These are phyloP conservation scores for Fistulinella cinereoalba DNA, from an alignment of 1,284 basidiomycete genomes.

Conservation along the genomic window DNA sequence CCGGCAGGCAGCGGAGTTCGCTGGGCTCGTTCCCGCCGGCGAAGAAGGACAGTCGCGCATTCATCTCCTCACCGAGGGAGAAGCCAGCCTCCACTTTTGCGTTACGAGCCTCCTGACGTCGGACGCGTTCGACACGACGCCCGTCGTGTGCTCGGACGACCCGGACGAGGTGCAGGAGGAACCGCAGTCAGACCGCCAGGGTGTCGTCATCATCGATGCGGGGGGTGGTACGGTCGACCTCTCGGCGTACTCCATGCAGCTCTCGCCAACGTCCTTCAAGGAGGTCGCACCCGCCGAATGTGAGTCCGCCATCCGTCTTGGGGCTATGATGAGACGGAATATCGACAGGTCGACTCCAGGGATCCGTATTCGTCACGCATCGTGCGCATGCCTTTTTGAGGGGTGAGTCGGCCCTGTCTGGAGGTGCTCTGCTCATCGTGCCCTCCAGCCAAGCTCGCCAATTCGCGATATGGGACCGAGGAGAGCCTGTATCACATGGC, in stretches of 20 bases:
- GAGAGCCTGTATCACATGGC: slow-evolving; percentile 40
- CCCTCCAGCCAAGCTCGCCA: slow-evolving; percentile 32
- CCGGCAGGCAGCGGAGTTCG: slow-evolving; percentile 35
- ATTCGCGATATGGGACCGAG: slow-evolving; percentile 25
- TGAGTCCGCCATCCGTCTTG: slow-evolving; percentile 16
- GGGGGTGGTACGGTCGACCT: slow-evolving; percentile 56
- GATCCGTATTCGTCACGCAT: slow-evolving; percentile 40
- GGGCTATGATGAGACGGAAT: background rate
- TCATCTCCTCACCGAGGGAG: slow-evolving; percentile 48
- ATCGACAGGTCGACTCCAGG: slow-evolving; percentile 29
- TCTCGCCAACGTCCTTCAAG: slow-evolving; percentile 25
- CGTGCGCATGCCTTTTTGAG: slow-evolving; percentile 37
- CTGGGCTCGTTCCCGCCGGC: slow-evolving; percentile 26
- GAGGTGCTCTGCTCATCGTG: slow-evolving; percentile 10
- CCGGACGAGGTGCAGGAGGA: slow-evolving; percentile 6
- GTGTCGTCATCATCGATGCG: slow-evolving; percentile 52
- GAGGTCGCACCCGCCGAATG: slow-evolving; percentile 40
- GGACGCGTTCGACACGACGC: slow-evolving; percentile 28
- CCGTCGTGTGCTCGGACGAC: slow-evolving; percentile 14
- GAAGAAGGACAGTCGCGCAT: slow-evolving; percentile 33
- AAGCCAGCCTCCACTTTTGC: slow-evolving; percentile 48
- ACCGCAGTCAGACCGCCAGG: slow-evolving; percentile 19
- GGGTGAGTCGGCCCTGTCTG: slow-evolving; percentile 31
- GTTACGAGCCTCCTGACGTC: slow-evolving; percentile 35
- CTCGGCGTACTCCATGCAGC: slow-evolving; percentile 40